Conservation (phyloP, 2,329 filamentous ascomycete genomes). For the Venturiaceae sp. region DNA sequence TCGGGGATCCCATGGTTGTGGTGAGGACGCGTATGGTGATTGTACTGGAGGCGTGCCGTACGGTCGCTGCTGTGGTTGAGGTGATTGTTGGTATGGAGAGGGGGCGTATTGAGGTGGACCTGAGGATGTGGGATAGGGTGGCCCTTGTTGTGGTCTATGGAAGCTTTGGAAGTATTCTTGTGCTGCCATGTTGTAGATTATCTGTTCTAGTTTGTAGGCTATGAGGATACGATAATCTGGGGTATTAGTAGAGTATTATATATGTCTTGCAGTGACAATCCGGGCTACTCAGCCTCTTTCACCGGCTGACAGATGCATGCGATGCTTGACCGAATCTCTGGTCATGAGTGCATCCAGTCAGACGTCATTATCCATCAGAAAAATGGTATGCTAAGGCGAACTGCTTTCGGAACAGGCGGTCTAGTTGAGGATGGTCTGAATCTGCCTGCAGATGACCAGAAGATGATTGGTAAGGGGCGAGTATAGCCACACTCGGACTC, state of each 20-base stretch:
- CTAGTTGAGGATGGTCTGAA: background rate
- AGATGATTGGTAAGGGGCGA: background rate
- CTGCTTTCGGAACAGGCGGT: background rate
- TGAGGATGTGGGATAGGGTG: background rate
- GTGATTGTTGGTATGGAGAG: background rate
- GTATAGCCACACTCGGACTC: background rate
- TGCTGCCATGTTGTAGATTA: constrained; percentile 5
- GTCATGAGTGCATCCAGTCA: background rate
- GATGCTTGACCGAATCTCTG: background rate
- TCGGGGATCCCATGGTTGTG: background rate
- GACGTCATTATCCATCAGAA: background rate
- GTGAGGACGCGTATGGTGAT: background rate
- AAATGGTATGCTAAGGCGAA: background rate
- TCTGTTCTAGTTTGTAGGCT: background rate
- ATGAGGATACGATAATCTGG: background rate
- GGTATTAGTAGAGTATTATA: background rate
- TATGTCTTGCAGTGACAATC: background rate
- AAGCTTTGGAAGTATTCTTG: constrained; percentile 8
- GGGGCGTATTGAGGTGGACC: background rate
- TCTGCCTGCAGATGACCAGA: background rate
- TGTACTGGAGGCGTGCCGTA: background rate
- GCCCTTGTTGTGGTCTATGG: background rate
- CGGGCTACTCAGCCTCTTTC: background rate
- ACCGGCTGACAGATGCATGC: background rate
- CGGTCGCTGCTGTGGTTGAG: background rate